A percentile compares a stretch with the other conserved stretches of the same genome.
These are phyloP conservation scores for Hypericum androsaemum DNA, from an alignment of 345 rosid genomes.

Conservation along the genomic window DNA sequence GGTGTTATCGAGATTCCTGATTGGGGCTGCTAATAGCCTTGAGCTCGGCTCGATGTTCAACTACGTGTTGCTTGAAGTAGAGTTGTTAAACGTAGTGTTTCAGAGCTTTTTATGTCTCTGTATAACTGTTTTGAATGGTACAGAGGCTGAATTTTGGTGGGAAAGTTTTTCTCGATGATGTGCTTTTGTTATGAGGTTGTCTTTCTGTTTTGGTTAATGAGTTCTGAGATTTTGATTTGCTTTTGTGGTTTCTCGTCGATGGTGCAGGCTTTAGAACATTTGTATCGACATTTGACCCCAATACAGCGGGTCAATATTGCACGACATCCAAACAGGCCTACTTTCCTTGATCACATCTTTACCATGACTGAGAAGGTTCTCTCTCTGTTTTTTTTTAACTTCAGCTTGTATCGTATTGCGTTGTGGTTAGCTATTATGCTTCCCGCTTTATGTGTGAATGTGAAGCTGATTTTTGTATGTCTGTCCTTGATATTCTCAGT, in stretches of 20 bases:
- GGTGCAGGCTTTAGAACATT: conserved; percentile 66
- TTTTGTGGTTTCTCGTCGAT: conserved; percentile 1
- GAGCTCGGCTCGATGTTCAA: too few relatives aligned
- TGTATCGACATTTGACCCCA: conserved; percentile 71
- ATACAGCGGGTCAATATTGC: conserved; percentile 93
- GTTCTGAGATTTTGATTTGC: too few relatives aligned
- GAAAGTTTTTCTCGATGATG: too few relatives aligned
- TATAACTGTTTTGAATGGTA: background rate
- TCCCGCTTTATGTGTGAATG: too few relatives aligned
- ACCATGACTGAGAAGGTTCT: conserved; percentile 85
- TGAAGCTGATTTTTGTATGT: conserved; percentile 6
- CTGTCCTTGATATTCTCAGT: conserved; percentile 33
- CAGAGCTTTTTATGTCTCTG: background rate
- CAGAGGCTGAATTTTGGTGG: too few relatives aligned
- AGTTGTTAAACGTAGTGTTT: background rate
- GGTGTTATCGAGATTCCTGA: too few relatives aligned
- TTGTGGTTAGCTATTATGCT: conserved; percentile 3
- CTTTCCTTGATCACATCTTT: conserved; percentile 90
- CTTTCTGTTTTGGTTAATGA: too few relatives aligned
- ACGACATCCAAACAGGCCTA: conserved; percentile 92
- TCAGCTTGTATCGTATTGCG: conserved; percentile 3
- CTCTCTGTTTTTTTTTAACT: conserved; percentile 9
- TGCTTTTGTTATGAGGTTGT: too few relatives aligned
- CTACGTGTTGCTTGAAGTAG: background rate
- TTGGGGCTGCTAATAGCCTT: too few relatives aligned